A percentile compares a stretch with the other conserved stretches of the same genome.
These are phyloP conservation scores for Xylariaceae sp. DNA, from an alignment of 2,329 filamentous ascomycete species.

Conservation along the genomic window DNA sequence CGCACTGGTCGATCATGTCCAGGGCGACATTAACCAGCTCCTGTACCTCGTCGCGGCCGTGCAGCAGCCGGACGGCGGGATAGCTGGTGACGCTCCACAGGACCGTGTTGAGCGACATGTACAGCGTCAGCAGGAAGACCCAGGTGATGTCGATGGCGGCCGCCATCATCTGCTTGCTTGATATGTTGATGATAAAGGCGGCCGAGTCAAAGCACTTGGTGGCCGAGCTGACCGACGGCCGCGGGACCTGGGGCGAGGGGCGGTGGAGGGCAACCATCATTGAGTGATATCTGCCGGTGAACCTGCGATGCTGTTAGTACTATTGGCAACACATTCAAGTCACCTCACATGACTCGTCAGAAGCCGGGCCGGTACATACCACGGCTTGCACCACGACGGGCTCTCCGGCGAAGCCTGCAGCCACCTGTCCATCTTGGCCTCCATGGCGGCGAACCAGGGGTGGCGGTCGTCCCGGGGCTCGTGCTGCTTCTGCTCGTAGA, in stretches of 20 bases:
- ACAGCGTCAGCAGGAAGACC: slow-evolving; percentile 84
- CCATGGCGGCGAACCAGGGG: slow-evolving; percentile 80
- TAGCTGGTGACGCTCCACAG: slow-evolving; percentile 83
- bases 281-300: slow-evolving; percentile 66
- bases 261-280: slow-evolving; percentile 85
- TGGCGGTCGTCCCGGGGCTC: slow-evolving; percentile 73
- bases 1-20: slow-evolving; percentile 70
- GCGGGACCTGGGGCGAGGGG: slow-evolving; percentile 85
- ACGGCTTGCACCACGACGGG: slow-evolving; percentile 65
- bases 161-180: slow-evolving; percentile 70
- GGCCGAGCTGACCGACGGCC: slow-evolving; percentile 73
- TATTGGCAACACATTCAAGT: too few species aligned
- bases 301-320: too few species aligned
- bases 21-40: slow-evolving; percentile 66
- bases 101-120: slow-evolving; percentile 85
- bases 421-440: slow-evolving; percentile 73
- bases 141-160: slow-evolving; percentile 80
- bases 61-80: slow-evolving; percentile 66
- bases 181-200: slow-evolving; percentile 72
- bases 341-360: background rate
- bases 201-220: slow-evolving; percentile 76
- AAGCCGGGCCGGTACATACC: slow-evolving; percentile 46
- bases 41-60: slow-evolving; percentile 69
- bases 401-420: slow-evolving; percentile 66
- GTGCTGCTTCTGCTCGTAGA: slow-evolving; percentile 77